Conservation (phyloP, 78 protist genomes). For the Dictyostelium capitatum region DNA sequence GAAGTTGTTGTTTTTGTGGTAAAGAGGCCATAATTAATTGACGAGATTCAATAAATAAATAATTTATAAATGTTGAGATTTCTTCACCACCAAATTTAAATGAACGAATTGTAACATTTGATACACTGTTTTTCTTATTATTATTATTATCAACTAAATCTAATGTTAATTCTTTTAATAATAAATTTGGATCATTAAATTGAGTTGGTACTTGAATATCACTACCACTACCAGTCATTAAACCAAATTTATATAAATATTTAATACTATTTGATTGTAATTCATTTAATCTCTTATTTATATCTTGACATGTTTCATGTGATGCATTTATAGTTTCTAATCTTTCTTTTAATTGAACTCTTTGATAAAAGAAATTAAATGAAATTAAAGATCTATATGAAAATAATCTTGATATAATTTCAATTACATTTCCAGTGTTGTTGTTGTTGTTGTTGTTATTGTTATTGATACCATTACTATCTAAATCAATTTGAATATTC, state of each 20-base stretch:
- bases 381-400: neutral
- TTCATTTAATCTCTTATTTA: neutral
- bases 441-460: neutral
- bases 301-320: neutral
- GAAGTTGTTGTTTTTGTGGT: neutral
- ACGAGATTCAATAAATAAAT: neutral
- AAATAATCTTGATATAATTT: neutral
- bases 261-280: neutral
- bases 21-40: neutral
- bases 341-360: constrained; percentile 9
- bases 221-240: neutral
- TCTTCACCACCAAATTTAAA: constrained; percentile 23
- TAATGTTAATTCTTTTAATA: too few relatives aligned
- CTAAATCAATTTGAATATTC: neutral
- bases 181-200: too few relatives aligned
- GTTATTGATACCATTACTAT: neutral
- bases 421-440: neutral
- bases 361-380: constrained; percentile 7
- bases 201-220: too few relatives aligned
- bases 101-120: neutral
- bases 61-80: neutral
- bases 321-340: neutral
- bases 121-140: neutral
- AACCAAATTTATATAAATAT: neutral
- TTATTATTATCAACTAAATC: too few relatives aligned